These are phyloP conservation scores for Melampsora larici-populina DNA, from an alignment of 1,284 basidiomycete species.

Conservation along the genomic window DNA sequence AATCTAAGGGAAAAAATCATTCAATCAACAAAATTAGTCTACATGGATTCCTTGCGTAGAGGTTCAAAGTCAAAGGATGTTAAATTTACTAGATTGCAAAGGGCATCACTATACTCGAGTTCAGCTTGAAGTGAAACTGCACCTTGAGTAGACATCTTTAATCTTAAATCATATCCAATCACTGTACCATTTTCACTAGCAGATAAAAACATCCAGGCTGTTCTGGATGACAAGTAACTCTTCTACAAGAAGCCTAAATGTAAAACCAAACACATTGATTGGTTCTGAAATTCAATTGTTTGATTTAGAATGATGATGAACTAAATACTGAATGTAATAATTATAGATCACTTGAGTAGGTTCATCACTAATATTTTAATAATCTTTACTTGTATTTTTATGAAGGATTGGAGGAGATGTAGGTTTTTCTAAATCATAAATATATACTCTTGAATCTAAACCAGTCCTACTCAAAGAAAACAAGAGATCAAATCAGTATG, in stretches of 20 bases:
- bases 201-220: constrained; percentile 17
- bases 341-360: constrained; percentile 11
- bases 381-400: not conserved
- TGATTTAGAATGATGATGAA: not conserved
- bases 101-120: constrained; percentile 17
- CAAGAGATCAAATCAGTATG: no score
- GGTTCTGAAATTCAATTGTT: not conserved
- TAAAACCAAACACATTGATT: not conserved
- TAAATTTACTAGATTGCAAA: constrained; percentile 23
- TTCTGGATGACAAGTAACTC: constrained; percentile 33
- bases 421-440: constrained; percentile 17
- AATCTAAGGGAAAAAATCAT: constrained; percentile 11
- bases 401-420: not conserved
- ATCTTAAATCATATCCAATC: constrained; percentile 9
- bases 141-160: no score
- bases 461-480: constrained; percentile 16
- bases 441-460: constrained; percentile 27
- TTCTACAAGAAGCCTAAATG: constrained; percentile 19
- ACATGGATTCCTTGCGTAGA: no score
- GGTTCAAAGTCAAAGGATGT: not conserved
- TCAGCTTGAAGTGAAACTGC: not conserved
- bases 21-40: no score
- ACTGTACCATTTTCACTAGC: constrained; percentile 29
- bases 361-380: not conserved
- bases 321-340: constrained; percentile 13